A percentile compares a stretch with the other conserved stretches of the same genome.
Evolutionary conservation across 2,329 filamentous ascomycete genomes (phyloP).

Genomic region (Emmonsiellopsis sp.): DNA sequence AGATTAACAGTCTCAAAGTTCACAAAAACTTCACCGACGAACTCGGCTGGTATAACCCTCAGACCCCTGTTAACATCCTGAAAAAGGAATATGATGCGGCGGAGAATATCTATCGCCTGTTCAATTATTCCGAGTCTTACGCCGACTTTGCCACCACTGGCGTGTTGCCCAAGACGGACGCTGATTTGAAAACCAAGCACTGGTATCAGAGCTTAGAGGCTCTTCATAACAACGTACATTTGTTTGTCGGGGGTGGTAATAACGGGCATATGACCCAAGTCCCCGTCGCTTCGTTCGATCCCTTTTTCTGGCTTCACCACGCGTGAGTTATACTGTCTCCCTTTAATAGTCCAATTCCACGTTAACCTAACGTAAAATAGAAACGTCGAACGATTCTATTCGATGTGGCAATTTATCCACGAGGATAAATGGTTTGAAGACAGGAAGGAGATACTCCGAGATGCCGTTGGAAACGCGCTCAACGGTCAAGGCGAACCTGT

Average conservation of each 20-base stretch:
- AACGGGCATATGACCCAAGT: conserved; percentile 59
- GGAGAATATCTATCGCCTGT: conserved; percentile 13
- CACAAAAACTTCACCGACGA: neutral
- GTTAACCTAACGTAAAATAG: neutral
- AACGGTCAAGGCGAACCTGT: neutral
- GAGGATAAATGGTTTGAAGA: conserved; percentile 1
- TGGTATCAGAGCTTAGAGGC: conserved; percentile 27
- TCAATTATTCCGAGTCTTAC: conserved; percentile 6
- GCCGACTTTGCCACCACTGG: conserved; percentile 9
- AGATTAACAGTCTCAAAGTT: neutral
- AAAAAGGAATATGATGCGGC: conserved; percentile 9
- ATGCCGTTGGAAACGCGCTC: neutral
- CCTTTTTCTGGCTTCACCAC: conserved; percentile 69
- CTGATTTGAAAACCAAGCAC: conserved; percentile 15
- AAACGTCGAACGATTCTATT: conserved; percentile 2
- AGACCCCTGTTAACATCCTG: neutral
- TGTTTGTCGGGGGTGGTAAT: conserved; percentile 44
- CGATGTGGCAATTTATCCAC: conserved; percentile 2
- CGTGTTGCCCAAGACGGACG: conserved; percentile 14
- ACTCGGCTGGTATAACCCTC: neutral
- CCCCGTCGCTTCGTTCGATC: conserved; percentile 66
- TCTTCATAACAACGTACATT: conserved; percentile 40
- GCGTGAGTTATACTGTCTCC: neutral
- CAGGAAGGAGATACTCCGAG: neutral
- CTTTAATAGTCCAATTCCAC: neutral